Evolutionary conservation across 495 filamentous ascomycete species (phyloP), one percentile per base, ranked within the genome.

Genomic region (Tuber melanosporum): DNA sequence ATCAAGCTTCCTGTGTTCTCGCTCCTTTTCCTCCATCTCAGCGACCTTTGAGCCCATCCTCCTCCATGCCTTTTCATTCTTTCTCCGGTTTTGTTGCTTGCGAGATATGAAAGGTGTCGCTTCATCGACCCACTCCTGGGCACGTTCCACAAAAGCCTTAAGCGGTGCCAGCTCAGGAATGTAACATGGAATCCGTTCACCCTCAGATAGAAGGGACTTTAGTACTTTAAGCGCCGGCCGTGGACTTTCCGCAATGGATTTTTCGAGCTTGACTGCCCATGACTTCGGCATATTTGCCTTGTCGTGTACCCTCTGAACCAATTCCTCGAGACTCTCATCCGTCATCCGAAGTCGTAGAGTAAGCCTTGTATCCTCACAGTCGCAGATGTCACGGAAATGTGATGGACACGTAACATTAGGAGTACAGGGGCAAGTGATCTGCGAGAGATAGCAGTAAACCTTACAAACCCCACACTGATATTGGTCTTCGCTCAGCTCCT

Each of bases 51-150:
- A 89, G 66, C 85, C 84, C 22, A 87, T 84, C 83, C 88, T 91
- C 79, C 93, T 93, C 93, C 93, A 97, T 46, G 89, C 91, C 83
- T 95, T 96, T 82, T 98, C 94, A 85, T 92, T 98, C 86, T 99
- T 99, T 77, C 95, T 93, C 81, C 95, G 92, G 84, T 97, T 97
- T 85, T 98, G 95, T 86, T 98, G 95, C 86, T 99, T 99, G 72
- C 95, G 92, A 77, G 94, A 94, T 80, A 95, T 97, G 87, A 95
- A 99, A 84, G 94, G 97, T 78, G 92, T 94, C 76, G 95, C 95
- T 85, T 98, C 95, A 78, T 99, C 95, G 78, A 98, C 94, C 93
- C 96, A 97, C 84, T 97, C 94, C 85, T 97, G 95, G 86, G 94
- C 97, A 80, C 92, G 91, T 80, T 96, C 93, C 84, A 98, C 95